Conservation (phyloP, 164 flowering plant genomes). For the Chimonanthus salicifolius region DNA sequence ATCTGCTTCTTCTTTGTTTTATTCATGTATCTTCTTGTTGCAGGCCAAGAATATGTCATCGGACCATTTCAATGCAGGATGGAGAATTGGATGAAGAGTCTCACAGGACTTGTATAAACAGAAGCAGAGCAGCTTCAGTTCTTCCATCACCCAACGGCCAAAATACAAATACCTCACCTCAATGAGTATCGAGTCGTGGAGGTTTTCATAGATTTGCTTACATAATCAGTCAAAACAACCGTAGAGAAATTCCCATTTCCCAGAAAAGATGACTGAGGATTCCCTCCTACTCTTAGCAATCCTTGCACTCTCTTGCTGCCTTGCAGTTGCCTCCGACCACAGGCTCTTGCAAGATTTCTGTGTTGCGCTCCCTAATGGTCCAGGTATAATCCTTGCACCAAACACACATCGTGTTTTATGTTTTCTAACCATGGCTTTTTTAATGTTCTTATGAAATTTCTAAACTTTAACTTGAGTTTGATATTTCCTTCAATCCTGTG, state of each 20-base stretch:
- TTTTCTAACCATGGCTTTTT: neutral
- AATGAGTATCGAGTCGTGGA: no score
- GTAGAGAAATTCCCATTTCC: neutral
- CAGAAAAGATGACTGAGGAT: neutral
- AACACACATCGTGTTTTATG: neutral
- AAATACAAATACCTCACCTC: neutral
- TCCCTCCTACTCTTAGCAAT: conserved; percentile 4
- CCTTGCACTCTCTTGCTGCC: conserved; percentile 8
- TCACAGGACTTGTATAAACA: neutral
- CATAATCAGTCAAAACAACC: neutral
- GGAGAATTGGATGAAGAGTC: neutral
- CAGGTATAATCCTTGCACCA: conserved; percentile 4
- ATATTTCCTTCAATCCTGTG: neutral
- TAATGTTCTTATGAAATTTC: neutral
- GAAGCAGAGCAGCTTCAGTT: neutral
- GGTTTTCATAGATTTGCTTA: no score
- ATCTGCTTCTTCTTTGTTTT: no score
- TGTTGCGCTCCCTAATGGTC: conserved; percentile 11
- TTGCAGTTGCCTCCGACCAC: conserved; percentile 15
- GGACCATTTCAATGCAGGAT: neutral
- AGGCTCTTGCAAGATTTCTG: conserved; percentile 27
- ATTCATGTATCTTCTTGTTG: neutral
- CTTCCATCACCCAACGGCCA: neutral
- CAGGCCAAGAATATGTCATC: neutral
- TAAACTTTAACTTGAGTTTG: no score